These are phyloP conservation scores for Fusarium tuaranense DNA, from an alignment of 2,329 filamentous ascomycete species.

Conservation along the genomic window DNA sequence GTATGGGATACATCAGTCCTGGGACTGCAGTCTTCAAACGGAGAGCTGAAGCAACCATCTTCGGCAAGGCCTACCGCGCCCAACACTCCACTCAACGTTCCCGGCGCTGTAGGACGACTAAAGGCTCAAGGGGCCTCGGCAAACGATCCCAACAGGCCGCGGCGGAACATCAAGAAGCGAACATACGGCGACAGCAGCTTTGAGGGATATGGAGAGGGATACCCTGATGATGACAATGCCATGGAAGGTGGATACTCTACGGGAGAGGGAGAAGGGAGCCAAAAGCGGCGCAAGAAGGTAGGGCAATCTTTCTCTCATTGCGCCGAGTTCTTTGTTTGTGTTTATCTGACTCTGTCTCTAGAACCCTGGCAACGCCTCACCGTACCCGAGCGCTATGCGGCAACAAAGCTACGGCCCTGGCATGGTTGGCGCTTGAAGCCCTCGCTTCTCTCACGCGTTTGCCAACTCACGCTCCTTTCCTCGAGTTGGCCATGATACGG, in stretches of 20 bases:
- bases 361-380: conserved; percentile 59
- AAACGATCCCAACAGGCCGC: conserved; percentile 67
- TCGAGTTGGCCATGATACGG: background rate
- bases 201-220: conserved; percentile 80
- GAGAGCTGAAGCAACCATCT: conserved; percentile 54
- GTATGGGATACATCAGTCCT: conserved; percentile 70
- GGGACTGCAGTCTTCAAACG: conserved; percentile 62
- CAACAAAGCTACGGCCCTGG: conserved; percentile 68
- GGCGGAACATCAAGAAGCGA: conserved; percentile 77
- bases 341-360: conserved; percentile 57
- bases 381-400: conserved; percentile 58
- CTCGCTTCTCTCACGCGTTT: background rate
- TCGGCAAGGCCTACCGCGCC: conserved; percentile 63
- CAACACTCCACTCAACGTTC: conserved; percentile 61
- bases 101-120: conserved; percentile 49
- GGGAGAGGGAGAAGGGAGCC: conserved; percentile 75
- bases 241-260: conserved; percentile 75
- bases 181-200: conserved; percentile 81
- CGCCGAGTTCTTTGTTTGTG: conserved; percentile 23
- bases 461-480: conserved; percentile 7
- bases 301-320: conserved; percentile 6
- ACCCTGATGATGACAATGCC: conserved; percentile 73
- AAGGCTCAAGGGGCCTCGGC: conserved; percentile 54
- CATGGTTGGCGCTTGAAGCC: conserved; percentile 66
- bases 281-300: conserved; percentile 77